Conservation (phyloP, 306 rosid species). For the Sesbania bispinosa region DNA sequence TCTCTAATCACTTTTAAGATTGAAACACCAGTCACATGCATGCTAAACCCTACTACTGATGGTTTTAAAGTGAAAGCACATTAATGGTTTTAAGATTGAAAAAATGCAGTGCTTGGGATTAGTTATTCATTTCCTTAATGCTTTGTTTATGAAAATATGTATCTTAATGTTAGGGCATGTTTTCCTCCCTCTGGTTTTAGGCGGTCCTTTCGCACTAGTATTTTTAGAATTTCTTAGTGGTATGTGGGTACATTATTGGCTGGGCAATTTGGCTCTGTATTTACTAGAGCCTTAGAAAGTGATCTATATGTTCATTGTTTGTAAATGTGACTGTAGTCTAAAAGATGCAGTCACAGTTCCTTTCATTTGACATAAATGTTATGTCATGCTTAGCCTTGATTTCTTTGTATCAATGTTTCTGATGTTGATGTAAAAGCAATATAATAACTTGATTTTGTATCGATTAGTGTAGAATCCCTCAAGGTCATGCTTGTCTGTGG, state of each 20-base stretch:
- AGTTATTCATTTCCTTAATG: background rate
- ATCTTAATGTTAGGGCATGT: background rate
- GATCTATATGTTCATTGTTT: background rate
- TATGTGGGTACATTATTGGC: background rate
- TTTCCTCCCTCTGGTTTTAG: constrained; percentile 3
- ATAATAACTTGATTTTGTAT: constrained; percentile 18
- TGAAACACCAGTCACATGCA: background rate
- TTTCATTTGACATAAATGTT: background rate
- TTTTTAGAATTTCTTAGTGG: background rate
- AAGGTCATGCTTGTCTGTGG: constrained; percentile 90
- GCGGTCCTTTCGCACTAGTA: background rate
- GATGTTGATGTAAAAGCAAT: background rate
- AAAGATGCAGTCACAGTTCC: constrained; percentile 9
- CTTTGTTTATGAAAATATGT: background rate
- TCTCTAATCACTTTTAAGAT: constrained; percentile 3
- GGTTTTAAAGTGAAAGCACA: no score
- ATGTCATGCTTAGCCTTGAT: background rate
- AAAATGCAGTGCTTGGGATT: background rate
- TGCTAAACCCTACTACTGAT: background rate
- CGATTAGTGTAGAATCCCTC: constrained; percentile 58
- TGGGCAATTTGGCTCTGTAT: background rate
- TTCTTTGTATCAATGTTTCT: background rate
- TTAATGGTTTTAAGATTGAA: no score
- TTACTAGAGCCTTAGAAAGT: constrained; percentile 16
- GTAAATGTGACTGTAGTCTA: background rate